Base-by-base conservation (phyloP, 768 basidiomycete species). In the Asterophora parasitica region DNA sequence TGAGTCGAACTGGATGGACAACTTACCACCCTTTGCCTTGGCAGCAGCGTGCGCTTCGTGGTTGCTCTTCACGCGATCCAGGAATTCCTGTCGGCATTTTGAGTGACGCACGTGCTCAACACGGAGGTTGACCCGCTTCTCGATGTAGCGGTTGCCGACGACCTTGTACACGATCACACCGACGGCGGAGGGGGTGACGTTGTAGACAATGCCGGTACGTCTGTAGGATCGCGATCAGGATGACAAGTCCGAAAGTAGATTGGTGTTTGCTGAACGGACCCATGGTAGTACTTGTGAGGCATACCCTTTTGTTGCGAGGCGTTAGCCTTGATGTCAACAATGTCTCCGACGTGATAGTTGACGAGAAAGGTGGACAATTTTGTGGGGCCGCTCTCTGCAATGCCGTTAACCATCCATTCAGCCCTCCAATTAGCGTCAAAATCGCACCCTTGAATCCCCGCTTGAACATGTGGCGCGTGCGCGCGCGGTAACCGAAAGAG, bases 381-480 rank as follows among this genome's bases (percentile, higher is more conserved):
- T 53, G 93, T 78, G 58, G 80, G 79, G 65, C 96, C 96, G 67
- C 92, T 86, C 63, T 94, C 90, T 95, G 60, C 32, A 53, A 40
- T 40, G 16, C 9, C 33, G 19, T 52, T 27, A 36, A 44, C 45
- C 33, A 53, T 50, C 38, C 42, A 34, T 35, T 12, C 38, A 38
- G 45, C 45, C 23, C 28, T 19, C 7, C 13, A 20, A 15, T 37
- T 2, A 20, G 28, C 44, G 39, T 17, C 46, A 58, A 32, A 67
- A 23, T 23, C 79, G 61, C 70, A 94, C 93, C 83, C 82, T 95
- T 95, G 87, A 98, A 97, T 65, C 85, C 88, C 77, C 89, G 80
- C 83, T 90, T 93, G 89, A 99, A 98, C 94, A 98, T 96, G 77
- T 94, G 78, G 85, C 95, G 93, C 85, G 95, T 98, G 62, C 95